Base-by-base conservation (phyloP, 1,139 yeast species). In the Yamadazyma mexicana region DNA sequence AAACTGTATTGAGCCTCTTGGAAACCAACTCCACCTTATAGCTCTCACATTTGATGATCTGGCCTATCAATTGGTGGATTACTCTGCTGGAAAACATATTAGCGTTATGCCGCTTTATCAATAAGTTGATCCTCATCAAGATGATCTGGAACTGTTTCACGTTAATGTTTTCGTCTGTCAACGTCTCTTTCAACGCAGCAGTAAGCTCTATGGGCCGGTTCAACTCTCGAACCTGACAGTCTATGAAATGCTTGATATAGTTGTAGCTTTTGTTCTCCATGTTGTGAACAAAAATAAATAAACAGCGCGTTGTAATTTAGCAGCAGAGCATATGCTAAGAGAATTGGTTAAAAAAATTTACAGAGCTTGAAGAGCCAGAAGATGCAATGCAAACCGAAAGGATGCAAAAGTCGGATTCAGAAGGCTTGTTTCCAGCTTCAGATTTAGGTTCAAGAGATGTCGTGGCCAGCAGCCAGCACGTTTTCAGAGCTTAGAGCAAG, bases 41-140 rank as follows among this genome's bases (percentile, higher is more conserved):
- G 29, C 55, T 52, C 41, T 70, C 76, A 38, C 59, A 51, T 50
- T 63, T 63, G 15, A 64, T 35, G 10, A 70, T 51, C 45, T 69
- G 75, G 40, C 61, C 66, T 9, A 62, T 60, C 1, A 69, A 59
- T 40, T 66, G 73, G 44, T 62, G 60, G 10, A 62, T 56, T n/a
- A 62, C 58, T 42, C 66, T 70, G 11, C 55, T 41, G 28, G 57
- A 48, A 47, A 61, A 70, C 34, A 52, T 44, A 37, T 50, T 56
- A 30, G 61, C 42, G 40, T 65, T 63, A 44, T 66, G 65, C 17
- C 66, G 45, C 38, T 52, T 56, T 9, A 69, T 46, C 30, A 51
- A 50, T 11, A 54, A 41, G 41, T 68, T 69, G 35, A 64, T 50
- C 41, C 59, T 58, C 43, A 51, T 48, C 9, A 70, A 34, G 2